phyloP scores from a whole-genome alignment of 2,329 filamentous ascomycete species.

The Epichloe hybrida region DNA sequence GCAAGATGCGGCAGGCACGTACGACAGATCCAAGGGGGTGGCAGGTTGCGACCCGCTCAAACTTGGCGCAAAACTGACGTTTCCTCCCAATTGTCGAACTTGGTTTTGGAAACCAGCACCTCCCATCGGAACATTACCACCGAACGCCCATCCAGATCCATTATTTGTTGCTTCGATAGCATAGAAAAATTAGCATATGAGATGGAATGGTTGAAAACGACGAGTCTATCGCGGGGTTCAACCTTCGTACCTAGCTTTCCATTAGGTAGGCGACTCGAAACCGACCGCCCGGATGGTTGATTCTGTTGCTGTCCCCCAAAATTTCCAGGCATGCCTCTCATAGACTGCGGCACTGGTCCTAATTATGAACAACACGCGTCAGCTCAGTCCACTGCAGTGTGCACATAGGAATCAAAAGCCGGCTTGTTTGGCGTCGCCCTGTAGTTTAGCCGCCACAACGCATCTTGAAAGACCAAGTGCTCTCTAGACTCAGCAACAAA shows the following conservation, averaged over 20 bases:
- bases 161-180: slow-evolving; percentile 31
- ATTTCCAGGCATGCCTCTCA: slow-evolving; percentile 47
- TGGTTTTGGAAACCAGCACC: slow-evolving; percentile 38
- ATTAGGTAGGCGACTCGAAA: slow-evolving; percentile 47
- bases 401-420: neutral
- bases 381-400: slow-evolving; percentile 8
- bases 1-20: slow-evolving; percentile 25
- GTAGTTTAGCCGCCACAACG: neutral
- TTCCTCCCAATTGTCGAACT: slow-evolving; percentile 41
- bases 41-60: slow-evolving; percentile 48
- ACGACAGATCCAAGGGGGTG: slow-evolving; percentile 51
- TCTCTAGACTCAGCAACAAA: neutral
- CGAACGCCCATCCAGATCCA: slow-evolving; percentile 48
- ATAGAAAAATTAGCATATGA: neutral
- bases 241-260: slow-evolving; percentile 44
- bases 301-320: slow-evolving; percentile 48
- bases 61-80: slow-evolving; percentile 54
- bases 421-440: neutral
- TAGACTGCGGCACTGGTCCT: slow-evolving; percentile 48
- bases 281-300: slow-evolving; percentile 37
- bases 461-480: neutral
- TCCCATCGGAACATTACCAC: slow-evolving; percentile 47
- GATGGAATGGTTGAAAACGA: too few relatives aligned
- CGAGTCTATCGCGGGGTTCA: neutral
- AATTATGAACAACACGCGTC: slow-evolving; percentile 14